phyloP scores from a whole-genome alignment of 768 basidiomycete species.

The Leccinum truebloodii region DNA sequence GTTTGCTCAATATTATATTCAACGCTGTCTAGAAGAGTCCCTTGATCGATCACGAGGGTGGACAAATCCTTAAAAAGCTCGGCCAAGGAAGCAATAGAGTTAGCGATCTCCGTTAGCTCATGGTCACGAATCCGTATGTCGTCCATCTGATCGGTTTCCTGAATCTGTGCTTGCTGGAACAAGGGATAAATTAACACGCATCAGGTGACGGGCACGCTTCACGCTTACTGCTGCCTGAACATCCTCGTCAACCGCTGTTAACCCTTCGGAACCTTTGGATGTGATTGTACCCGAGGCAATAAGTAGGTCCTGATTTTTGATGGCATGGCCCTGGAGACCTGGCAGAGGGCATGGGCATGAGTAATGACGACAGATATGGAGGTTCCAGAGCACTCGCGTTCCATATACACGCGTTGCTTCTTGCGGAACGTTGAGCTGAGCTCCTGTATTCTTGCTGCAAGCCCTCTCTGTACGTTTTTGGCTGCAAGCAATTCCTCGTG shows the following conservation, averaged over 20 bases:
- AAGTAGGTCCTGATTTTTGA: conserved; percentile 93
- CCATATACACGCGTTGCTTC: conserved; percentile 98
- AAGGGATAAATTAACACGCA: conserved; percentile 13
- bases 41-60: conserved; percentile 94
- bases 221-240: conserved; percentile 77
- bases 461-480: conserved; percentile 92
- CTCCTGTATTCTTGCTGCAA: conserved; percentile 96
- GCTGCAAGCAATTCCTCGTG: conserved; percentile 62
- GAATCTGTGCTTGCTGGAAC: conserved; percentile 34
- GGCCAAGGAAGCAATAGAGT: conserved; percentile 86
- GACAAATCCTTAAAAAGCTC: conserved; percentile 97
- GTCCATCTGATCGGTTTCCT: conserved; percentile 40
- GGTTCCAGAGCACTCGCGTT: conserved; percentile 64
- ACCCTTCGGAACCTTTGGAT: conserved; percentile 76
- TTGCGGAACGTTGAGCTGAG: conserved; percentile 90
- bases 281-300: conserved; percentile 87
- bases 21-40: conserved; percentile 92
- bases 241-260: conserved; percentile 89
- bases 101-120: conserved; percentile 88
- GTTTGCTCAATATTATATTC: conserved; percentile 98
- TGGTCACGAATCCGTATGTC: conserved; percentile 53
- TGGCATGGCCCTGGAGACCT: conserved; percentile 97
- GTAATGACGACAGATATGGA: conserved; percentile 12
- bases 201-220: conserved; percentile 16
- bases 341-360: conserved; percentile 19